Percentiles rank a stretch among this genome's conserved stretches.
Conservation (phyloP, 331 rosid genomes). For the Acacia concinna region DNA sequence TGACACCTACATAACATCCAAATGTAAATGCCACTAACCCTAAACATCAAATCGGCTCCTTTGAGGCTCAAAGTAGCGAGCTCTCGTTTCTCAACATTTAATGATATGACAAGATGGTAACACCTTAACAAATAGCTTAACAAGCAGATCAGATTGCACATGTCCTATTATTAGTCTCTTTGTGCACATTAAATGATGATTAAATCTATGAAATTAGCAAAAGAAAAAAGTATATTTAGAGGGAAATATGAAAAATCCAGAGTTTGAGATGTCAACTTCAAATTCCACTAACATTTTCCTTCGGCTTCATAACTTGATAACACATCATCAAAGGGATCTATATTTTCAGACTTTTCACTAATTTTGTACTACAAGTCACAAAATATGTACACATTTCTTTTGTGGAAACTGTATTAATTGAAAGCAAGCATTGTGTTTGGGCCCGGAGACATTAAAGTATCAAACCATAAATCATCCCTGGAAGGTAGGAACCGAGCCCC, state of each 20-base stretch:
- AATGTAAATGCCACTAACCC: background rate
- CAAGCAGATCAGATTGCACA: background rate
- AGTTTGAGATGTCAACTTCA: background rate
- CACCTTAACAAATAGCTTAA: background rate
- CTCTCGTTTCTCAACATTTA: background rate
- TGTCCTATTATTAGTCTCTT: background rate
- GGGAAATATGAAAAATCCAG: background rate
- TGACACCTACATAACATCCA: background rate
- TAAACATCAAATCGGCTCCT: background rate
- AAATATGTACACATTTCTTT: conserved; percentile 31
- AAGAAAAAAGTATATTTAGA: background rate
- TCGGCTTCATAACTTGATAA: background rate
- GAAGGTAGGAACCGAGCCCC: background rate
- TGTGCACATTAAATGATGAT: background rate
- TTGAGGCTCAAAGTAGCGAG: background rate
- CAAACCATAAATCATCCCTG: conserved; percentile 22
- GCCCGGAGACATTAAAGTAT: conserved; percentile 29
- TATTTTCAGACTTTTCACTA: conserved; percentile 6
- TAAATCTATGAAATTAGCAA: background rate
- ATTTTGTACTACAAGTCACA: conserved; percentile 10
- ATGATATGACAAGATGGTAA: background rate
- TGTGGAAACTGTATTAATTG: conserved; percentile 3
- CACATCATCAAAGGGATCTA: background rate
- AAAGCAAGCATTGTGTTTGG: conserved; percentile 17
- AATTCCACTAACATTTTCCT: background rate